These are phyloP conservation scores for Dryas drummondii DNA, from an alignment of 306 rosid species.

Conservation along the genomic window DNA sequence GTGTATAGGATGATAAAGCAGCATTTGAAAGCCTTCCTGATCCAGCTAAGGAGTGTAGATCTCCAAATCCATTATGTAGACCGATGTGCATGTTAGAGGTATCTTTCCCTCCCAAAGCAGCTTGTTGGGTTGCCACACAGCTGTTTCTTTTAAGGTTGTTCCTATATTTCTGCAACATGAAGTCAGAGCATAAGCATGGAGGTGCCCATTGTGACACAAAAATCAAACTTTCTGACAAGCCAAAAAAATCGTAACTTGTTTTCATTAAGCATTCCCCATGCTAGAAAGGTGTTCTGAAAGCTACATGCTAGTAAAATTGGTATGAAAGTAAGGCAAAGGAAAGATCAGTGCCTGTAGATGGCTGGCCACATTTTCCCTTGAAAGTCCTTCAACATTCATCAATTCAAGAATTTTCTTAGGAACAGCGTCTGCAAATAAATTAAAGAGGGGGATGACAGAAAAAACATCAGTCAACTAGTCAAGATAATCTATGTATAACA, in stretches of 20 bases:
- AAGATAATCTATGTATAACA: neutral
- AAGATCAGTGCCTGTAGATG: conserved; percentile 71
- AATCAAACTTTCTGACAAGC: neutral
- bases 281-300: neutral
- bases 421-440: conserved; percentile 63
- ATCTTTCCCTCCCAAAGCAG: conserved; percentile 42
- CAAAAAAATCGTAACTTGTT: neutral
- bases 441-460: neutral
- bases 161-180: conserved; percentile 63
- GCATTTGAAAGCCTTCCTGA: conserved; percentile 43
- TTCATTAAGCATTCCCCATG: too few relatives aligned
- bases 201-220: neutral
- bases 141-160: conserved; percentile 46
- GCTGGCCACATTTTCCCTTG: conserved; percentile 92
- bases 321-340: conserved; percentile 7
- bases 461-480: conserved; percentile 12
- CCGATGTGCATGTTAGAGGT: conserved; percentile 44
- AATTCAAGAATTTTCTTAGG: conserved; percentile 83
- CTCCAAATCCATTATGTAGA: conserved; percentile 51
- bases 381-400: conserved; percentile 86
- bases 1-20: conserved; percentile 45
- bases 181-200: conserved; percentile 4
- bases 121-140: conserved; percentile 38
- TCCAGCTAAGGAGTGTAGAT: conserved; percentile 38
- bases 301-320: neutral